Base-by-base conservation (phyloP, 768 basidiomycete species). In the Tephrocybe rancida region DNA sequence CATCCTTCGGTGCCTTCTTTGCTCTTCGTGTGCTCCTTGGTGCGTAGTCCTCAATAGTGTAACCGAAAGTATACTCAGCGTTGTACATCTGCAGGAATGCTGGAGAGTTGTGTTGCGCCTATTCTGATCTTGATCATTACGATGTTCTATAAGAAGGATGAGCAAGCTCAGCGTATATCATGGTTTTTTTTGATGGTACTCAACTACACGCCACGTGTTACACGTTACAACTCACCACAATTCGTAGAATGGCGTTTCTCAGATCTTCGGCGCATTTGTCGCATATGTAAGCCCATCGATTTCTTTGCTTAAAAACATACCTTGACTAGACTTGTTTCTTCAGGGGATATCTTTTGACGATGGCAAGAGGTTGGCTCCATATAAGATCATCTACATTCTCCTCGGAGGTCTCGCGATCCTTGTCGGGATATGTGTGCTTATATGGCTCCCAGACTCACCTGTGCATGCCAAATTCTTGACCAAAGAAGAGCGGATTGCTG, bases 61-160 rank as follows among this genome's bases (percentile, higher is more conserved):
- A 13, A 24, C n/a, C 26, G 9, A 21, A 48, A 8, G 25, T 34
- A 5, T n/a, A 21, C 47, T 50, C 8, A n/a, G n/a, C n/a, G n/a
- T n/a, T n/a, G 22, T 35, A 32, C 8, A 3, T 44, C 18, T 42
- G 1, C 29, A 86, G 85, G 85, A 34, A 85, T 86, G 85, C 81
- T 81, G 61, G 86, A 88, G 64, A 77, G 76, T 56, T 85, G 84
- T 60, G 86, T 86, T 13, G 77, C 83, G 4, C 86, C 86, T 0
- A 82, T 77, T 58, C 70, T 87, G 29, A 82, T 87, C 65, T 67
- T 86, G 47, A 76, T 86, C 34, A 76, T 86, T 37, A 79, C 82
- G 9, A 84, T 85, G 80, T 87, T 86, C 62, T 87, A 86, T 69
- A 83, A 81, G 72, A 86, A 86, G 67, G 71, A 83, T 46, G 85